Evolutionary conservation across 768 basidiomycete genomes (phyloP).

Genomic region (Leccinum imitatum): DNA sequence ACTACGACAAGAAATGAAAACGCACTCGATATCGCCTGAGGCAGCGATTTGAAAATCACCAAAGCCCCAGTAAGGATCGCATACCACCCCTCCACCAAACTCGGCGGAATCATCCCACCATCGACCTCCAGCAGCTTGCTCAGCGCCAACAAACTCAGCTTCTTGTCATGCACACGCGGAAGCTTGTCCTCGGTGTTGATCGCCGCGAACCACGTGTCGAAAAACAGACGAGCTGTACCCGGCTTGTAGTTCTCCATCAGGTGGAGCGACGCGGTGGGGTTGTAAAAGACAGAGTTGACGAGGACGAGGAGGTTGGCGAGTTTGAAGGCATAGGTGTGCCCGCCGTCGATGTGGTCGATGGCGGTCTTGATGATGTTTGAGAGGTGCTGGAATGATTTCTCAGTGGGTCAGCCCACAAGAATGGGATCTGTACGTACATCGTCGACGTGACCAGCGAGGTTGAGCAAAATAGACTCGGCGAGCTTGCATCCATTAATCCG

Average conservation of each 20-base stretch:
- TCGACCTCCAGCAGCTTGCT: constrained; percentile 76
- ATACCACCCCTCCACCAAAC: constrained; percentile 70
- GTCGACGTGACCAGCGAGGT: constrained; percentile 73
- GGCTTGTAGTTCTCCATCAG: constrained; percentile 63
- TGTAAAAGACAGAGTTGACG: constrained; percentile 81
- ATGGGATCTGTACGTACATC: constrained; percentile 51
- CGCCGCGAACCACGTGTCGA: constrained; percentile 79
- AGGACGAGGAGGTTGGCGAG: constrained; percentile 83
- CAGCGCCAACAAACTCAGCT: constrained; percentile 72
- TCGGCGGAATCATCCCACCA: constrained; percentile 52
- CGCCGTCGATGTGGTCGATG: constrained; percentile 56
- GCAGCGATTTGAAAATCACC: constrained; percentile 74
- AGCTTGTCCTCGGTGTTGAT: constrained; percentile 59
- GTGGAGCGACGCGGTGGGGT: constrained; percentile 72
- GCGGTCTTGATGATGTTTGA: constrained; percentile 64
- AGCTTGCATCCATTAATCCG: constrained; percentile 83
- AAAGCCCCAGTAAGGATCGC: constrained; percentile 70
- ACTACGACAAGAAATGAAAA: neutral
- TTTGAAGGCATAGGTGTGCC: constrained; percentile 60
- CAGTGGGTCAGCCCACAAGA: neutral
- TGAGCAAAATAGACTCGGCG: constrained; percentile 78
- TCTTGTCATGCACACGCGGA: constrained; percentile 90
- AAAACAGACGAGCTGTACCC: constrained; percentile 71
- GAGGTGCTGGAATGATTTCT: constrained; percentile 46
- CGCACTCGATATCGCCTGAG: constrained; percentile 73